Base-by-base conservation (phyloP, 441 rosid genomes). In the Rhodomyrtus psidioides region DNA sequence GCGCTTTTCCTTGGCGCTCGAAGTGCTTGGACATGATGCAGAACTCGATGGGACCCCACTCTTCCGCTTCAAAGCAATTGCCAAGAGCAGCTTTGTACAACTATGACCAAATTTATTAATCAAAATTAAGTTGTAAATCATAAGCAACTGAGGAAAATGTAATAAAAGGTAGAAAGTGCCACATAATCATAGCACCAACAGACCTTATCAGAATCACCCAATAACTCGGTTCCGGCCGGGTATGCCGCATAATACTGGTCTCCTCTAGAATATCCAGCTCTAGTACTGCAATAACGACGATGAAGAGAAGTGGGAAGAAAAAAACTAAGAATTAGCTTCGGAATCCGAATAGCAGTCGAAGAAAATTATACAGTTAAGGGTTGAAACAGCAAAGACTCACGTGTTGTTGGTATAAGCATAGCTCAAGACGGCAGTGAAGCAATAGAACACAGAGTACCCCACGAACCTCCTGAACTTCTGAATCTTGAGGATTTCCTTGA, bases 201-300 rank as follows among this genome's bases (percentile, higher is more conserved):
- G 44, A 96, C 98, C 97, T 96, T 95, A 15, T 94, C 88, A 51
- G 98, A 90, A 90, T 96, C 99, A 1, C 97, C 93, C 59, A 94
- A 88, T 87, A 97, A 94, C 89, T 96, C 99, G 19, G 98, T 97
- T 53, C 99, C 99, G 65, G 97, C 95, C 6, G 98, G 98, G 84
- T 95, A 97, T 28, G 99, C 92, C 34, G 98, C 99, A 89, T 95
- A 97, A 86, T 93, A 97, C 92, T 97, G 99, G 86, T 96, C 99
- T 2, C 88, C 99, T 82, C 96, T 95, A 12, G 99, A 95, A 90
- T 82, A 92, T 58, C 99, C 99, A 86, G 99, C 99, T 93, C 99
- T 92, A 83, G 98, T 96, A 82, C 99, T 97, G 90, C 87, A 91
- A 82, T 70, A 82, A 21, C 79, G 51, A 21, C n/a, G 59, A 56